Evolutionary conservation across 176 grass and related monocot species (phyloP).

Genomic region (Cocos nucifera): DNA sequence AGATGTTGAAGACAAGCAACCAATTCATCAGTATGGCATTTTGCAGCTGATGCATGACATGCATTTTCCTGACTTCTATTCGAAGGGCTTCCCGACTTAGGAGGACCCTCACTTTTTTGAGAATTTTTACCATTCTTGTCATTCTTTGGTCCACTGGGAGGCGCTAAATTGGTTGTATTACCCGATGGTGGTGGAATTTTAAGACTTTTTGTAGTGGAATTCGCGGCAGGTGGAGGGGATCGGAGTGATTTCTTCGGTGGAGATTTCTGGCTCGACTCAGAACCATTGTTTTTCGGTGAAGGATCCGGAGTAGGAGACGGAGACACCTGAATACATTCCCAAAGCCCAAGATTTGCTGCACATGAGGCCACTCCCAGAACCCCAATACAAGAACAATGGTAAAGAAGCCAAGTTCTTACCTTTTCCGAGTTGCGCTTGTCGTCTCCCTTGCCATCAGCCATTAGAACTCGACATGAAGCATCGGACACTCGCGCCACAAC

Average conservation of each 20-base stretch:
- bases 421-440: neutral
- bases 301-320: neutral
- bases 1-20: constrained; percentile 31
- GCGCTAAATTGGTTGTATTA: no score
- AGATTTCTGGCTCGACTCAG: neutral
- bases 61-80: constrained; percentile 4
- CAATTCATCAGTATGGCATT: constrained; percentile 21
- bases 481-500: constrained; percentile 1
- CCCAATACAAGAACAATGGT: neutral
- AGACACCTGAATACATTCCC: neutral
- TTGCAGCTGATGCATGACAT: constrained; percentile 10
- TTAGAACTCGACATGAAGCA: constrained; percentile 26
- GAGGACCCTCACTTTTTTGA: neutral
- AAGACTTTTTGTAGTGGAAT: no score
- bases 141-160: no score
- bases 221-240: neutral
- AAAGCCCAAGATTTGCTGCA: neutral
- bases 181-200: no score
- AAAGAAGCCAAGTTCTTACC: constrained; percentile 9
- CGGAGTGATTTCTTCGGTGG: neutral
- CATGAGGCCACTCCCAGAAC: neutral
- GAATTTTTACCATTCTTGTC: no score
- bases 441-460: constrained; percentile 14
- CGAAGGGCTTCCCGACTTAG: constrained; percentile 3
- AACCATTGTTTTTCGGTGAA: neutral